Conservation (phyloP, 2,329 filamentous ascomycete genomes). For the Fusarium pseudograminearum region DNA sequence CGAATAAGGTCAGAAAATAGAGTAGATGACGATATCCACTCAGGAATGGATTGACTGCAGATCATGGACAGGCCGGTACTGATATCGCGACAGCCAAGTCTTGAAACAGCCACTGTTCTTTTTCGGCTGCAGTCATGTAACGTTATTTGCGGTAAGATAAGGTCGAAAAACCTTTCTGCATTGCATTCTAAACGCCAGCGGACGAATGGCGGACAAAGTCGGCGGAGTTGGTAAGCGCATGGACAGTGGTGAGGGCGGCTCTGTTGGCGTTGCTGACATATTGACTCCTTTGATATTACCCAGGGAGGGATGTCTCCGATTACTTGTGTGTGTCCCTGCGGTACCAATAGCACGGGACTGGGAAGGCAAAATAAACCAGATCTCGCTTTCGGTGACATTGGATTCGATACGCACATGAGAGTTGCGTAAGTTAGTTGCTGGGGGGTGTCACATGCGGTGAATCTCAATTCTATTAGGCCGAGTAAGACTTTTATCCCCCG, state of each 20-base stretch:
- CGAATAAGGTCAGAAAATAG: neutral
- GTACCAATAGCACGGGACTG: neutral
- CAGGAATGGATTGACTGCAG: constrained; percentile 18
- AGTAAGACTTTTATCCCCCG: neutral
- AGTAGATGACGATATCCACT: constrained; percentile 1
- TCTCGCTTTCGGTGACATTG: neutral
- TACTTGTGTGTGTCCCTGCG: neutral
- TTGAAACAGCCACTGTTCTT: neutral
- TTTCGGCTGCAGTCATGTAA: neutral
- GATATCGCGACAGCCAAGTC: neutral
- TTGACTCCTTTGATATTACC: neutral
- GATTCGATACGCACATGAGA: neutral
- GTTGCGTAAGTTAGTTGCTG: neutral
- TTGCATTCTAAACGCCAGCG: neutral
- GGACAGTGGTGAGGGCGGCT: constrained; percentile 14
- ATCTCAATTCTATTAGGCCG: neutral
- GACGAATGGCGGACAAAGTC: constrained; percentile 28
- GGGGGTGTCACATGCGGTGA: neutral
- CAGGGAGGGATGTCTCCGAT: neutral
- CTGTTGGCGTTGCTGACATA: constrained; percentile 6
- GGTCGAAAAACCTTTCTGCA: neutral
- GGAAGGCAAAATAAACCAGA: neutral
- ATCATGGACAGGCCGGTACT: constrained; percentile 6
- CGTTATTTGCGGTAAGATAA: neutral
- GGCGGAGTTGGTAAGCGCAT: constrained; percentile 35